Evolutionary conservation across 2,329 filamentous ascomycete genomes (phyloP), one percentile per base, ranked within the genome.

Genomic region (Sarocladiaceae sp.): DNA sequence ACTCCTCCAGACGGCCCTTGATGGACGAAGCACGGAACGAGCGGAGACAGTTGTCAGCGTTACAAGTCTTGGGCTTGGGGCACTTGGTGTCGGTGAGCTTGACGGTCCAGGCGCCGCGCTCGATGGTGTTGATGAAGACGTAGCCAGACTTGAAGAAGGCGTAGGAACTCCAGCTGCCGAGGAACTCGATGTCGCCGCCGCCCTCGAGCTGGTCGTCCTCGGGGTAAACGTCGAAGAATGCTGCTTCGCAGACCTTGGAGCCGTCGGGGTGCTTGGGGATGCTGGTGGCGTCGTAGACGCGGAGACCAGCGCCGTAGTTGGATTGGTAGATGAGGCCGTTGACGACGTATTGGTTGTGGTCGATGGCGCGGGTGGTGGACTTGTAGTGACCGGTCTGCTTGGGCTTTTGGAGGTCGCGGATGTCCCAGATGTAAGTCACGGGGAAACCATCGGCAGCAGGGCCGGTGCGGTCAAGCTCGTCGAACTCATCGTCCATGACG

Each of bases 341-440:
- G 44, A 64, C 51, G 52, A 74, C 60, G 54, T 74, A 75, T 59
- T 73, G 70, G 64, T 75, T 75, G 61, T 75, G 72, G 58, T 75
- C 72, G 54, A 73, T 71, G 28, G 36, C 36, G 8, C 36, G 25
- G 48, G 64, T 31, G n/a, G 23, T 22, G 37, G 37, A 37, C 22
- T 39, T 35, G 52, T 67, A 75, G 44, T 63, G 56, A 8, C 72
- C 72, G 1, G 71, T 73, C 50, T 72, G 64, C 49, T 66, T 67
- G 4, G 74, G 74, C 1, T 59, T 58, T 28, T 70, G 67, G 29
- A 77, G 67, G 10, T 61, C 62, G 17, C 60, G 60, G 55, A 77
- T 74, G 59, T 76, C 71, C 66, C 72, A 76, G 59, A 78, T 73
- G 61, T 76, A 77, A 0, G 73, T 73, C 28, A 73, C 71, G 2